phyloP scores from a whole-genome alignment of 768 basidiomycete species.

The Mycena vulgaris region DNA sequence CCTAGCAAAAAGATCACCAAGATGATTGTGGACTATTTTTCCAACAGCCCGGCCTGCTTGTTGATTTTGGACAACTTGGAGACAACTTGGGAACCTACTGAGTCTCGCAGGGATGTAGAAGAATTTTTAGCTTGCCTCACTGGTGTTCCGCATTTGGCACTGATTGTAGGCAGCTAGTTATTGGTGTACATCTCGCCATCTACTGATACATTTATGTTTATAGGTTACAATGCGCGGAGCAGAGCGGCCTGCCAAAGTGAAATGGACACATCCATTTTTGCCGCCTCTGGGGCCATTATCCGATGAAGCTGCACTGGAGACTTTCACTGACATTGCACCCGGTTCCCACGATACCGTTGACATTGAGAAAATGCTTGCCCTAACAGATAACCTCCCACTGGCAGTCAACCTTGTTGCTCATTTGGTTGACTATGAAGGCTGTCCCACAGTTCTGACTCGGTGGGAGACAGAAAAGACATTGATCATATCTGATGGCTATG shows the following conservation, averaged over 20 bases:
- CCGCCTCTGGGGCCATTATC: conserved; percentile 6
- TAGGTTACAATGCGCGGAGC: conserved; percentile 32
- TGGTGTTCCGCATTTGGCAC: conserved; percentile 1
- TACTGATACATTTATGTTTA: not conserved
- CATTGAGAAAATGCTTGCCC: not conserved
- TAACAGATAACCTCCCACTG: conserved; percentile 22
- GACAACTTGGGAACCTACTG: conserved; percentile 18
- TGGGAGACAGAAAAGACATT: conserved; percentile 21
- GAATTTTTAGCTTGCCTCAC: conserved; percentile 13
- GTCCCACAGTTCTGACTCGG: not conserved
- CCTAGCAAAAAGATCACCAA: not conserved
- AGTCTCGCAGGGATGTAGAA: conserved; percentile 9
- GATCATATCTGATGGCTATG: conserved; percentile 15
- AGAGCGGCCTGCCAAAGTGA: no score
- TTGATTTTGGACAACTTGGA: conserved; percentile 28
- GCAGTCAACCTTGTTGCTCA: conserved; percentile 23
- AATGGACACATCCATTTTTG: conserved; percentile 26
- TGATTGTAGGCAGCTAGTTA: not conserved
- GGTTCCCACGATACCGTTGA: not conserved
- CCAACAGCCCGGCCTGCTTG: not conserved
- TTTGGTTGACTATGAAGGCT: conserved; percentile 15
- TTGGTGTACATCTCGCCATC: no score
- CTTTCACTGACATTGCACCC: conserved; percentile 16
- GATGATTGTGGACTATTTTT: conserved; percentile 1
- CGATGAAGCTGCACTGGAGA: conserved; percentile 2